A percentile compares a stretch with the other conserved stretches of the same genome.
Evolutionary conservation across 2,329 filamentous ascomycete species (phyloP).

Genomic region (Fusarium annulatum): DNA sequence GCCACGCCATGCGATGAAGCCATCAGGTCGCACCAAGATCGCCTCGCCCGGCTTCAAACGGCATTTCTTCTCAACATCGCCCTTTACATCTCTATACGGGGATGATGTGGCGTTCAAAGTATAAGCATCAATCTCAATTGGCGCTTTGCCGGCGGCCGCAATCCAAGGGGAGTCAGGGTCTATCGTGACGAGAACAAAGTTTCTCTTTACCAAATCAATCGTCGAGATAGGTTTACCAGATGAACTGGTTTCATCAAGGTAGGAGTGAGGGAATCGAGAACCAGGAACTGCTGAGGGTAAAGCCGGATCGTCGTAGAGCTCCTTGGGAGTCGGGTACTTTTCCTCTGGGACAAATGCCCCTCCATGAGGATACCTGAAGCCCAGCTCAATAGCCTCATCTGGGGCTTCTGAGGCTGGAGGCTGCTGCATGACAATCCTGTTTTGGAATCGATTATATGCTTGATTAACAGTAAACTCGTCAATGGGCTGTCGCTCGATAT

Average conservation of each 20-base stretch:
- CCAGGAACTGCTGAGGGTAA: not conserved
- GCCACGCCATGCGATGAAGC: not conserved
- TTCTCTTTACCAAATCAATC: not conserved
- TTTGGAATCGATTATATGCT: not conserved
- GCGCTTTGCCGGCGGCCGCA: not conserved
- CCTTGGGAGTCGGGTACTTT: not conserved
- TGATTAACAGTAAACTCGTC: not conserved
- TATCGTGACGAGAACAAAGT: not conserved
- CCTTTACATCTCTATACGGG: not conserved
- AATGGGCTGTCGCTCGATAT: not conserved
- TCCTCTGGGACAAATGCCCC: not conserved
- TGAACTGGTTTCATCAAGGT: not conserved
- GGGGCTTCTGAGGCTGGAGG: not conserved
- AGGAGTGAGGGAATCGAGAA: not conserved
- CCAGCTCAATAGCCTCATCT: not conserved
- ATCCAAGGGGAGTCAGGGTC: not conserved
- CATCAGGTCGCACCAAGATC: not conserved
- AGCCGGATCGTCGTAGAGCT: not conserved
- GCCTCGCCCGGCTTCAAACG: not conserved
- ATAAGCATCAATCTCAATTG: not conserved
- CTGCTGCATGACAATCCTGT: not conserved
- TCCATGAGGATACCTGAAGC: not conserved
- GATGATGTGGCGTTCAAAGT: not conserved
- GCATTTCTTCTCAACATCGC: not conserved
- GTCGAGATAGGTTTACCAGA: not conserved